Conservation (phyloP, 164 flowering plant genomes). For the Platanus orientalis region DNA sequence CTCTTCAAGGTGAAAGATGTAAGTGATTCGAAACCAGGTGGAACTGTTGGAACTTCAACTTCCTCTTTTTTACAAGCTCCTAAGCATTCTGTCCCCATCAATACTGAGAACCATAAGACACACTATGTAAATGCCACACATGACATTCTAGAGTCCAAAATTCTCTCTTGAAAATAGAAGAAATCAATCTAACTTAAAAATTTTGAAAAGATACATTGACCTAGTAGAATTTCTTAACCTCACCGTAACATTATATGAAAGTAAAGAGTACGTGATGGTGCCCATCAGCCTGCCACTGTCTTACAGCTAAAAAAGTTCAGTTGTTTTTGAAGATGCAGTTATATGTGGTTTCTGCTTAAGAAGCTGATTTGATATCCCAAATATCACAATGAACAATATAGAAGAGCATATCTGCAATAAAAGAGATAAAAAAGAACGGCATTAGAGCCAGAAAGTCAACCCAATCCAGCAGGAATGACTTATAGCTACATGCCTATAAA, state of each 20-base stretch:
- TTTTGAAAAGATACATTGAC: neutral
- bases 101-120: slow-evolving; percentile 12
- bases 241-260: slow-evolving; percentile 1
- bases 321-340: slow-evolving; percentile 1
- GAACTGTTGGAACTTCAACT: slow-evolving; percentile 25
- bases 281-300: slow-evolving; percentile 8
- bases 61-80: slow-evolving; percentile 7
- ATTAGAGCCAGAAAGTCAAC: neutral
- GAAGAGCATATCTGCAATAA: too few relatives aligned
- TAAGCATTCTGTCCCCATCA: slow-evolving; percentile 19
- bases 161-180: too few relatives aligned
- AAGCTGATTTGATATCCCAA: neutral
- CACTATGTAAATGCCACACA: neutral
- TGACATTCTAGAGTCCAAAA: neutral
- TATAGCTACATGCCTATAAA: neutral
- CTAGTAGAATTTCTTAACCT: neutral
- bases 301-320: too few relatives aligned
- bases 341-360: neutral
- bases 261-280: slow-evolving; percentile 1
- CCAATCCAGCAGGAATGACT: too few relatives aligned
- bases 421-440: neutral
- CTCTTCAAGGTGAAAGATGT: slow-evolving; percentile 52
- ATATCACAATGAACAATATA: neutral
- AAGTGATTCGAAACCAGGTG: slow-evolving; percentile 59
- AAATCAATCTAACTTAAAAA: too few relatives aligned